These are phyloP conservation scores for Podospora didyma DNA, from an alignment of 495 filamentous ascomycete genomes.

Conservation along the genomic window DNA sequence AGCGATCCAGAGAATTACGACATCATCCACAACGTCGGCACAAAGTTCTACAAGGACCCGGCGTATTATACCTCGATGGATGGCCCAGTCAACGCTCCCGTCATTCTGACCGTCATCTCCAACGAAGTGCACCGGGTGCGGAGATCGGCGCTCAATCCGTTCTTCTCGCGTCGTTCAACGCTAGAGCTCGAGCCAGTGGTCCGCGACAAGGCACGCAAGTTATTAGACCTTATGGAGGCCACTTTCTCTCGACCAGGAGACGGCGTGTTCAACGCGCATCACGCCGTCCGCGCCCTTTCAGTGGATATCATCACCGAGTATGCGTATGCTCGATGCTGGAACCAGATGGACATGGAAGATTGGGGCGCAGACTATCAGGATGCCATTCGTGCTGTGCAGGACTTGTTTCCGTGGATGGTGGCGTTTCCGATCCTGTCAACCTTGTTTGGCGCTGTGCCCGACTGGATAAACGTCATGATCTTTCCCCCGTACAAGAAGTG, in stretches of 20 bases:
- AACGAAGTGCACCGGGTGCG: conserved; percentile 31
- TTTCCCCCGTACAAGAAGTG: conserved; percentile 11
- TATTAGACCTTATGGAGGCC: conserved; percentile 13
- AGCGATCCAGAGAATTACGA: conserved; percentile 36
- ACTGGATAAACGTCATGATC: conserved; percentile 14
- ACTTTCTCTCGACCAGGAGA: not conserved
- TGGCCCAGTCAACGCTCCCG: conserved; percentile 1
- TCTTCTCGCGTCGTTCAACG: conserved; percentile 38
- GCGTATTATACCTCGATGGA: conserved; percentile 15
- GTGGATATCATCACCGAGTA: conserved; percentile 45
- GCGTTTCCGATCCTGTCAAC: conserved; percentile 15
- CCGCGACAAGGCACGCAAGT: conserved; percentile 13
- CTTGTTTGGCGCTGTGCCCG: conserved; percentile 9
- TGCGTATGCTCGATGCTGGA: conserved; percentile 31
- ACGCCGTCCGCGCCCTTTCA: conserved; percentile 31
- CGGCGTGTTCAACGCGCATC: conserved; percentile 23
- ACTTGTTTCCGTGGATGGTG: conserved; percentile 13
- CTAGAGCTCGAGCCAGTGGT: conserved; percentile 31
- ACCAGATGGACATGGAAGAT: conserved; percentile 6
- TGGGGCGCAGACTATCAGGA: conserved; percentile 20
- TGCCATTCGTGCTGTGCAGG: conserved; percentile 17
- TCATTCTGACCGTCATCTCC: conserved; percentile 20
- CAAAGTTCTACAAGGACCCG: conserved; percentile 27
- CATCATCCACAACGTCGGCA: conserved; percentile 30
- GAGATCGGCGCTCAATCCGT: conserved; percentile 33